Evolutionary conservation across 2,329 filamentous ascomycete species (phyloP).

Genomic region (Monilinia fructicola): DNA sequence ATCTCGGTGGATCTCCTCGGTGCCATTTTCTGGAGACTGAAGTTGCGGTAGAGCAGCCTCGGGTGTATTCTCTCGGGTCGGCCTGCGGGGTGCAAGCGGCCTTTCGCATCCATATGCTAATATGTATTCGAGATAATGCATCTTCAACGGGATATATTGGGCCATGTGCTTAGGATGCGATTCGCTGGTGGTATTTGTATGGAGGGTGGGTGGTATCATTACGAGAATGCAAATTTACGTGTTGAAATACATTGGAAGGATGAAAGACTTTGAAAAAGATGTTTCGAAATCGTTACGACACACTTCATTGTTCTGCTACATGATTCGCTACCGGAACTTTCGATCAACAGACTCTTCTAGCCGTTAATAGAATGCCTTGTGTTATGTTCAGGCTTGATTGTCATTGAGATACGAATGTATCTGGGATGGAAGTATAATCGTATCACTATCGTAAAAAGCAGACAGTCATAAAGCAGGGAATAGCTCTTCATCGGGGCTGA

Average conservation of each 20-base stretch:
- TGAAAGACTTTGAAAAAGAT: background rate
- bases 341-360: background rate
- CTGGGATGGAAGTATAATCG: background rate
- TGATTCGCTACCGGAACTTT: background rate
- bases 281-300: background rate
- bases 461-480: background rate
- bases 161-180: background rate
- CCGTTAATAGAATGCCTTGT: background rate
- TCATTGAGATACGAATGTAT: background rate
- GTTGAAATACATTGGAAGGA: background rate
- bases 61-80: background rate
- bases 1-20: background rate
- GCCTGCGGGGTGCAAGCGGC: background rate
- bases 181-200: background rate
- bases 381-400: background rate
- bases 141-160: background rate
- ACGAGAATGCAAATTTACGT: background rate
- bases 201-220: background rate
- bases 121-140: background rate
- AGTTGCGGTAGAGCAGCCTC: background rate
- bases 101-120: background rate
- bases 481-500: background rate
- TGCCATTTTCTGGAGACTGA: background rate
- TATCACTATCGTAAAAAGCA: background rate
- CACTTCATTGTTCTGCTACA: background rate